Conservation (phyloP, 1,139 yeast species). For the Blastobotrys raffinosifermentans region DNA sequence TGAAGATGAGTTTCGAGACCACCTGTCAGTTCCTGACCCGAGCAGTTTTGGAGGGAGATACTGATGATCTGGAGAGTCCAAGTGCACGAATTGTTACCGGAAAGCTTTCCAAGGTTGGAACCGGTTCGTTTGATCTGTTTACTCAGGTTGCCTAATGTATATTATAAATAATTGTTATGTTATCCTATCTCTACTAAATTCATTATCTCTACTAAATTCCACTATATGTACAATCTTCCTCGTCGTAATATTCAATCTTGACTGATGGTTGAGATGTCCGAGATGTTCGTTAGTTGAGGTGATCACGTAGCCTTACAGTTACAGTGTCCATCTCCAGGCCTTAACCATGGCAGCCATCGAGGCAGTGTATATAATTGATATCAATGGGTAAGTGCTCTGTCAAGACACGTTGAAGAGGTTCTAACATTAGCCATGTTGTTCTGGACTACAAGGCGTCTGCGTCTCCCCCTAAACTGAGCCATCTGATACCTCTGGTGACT, state of each 20-base stretch:
- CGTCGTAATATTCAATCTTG: too few relatives aligned
- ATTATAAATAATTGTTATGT: conserved; percentile 1
- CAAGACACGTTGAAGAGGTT: conserved; percentile 6
- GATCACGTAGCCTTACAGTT: too few relatives aligned
- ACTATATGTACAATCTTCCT: too few relatives aligned
- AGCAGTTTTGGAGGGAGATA: conserved; percentile 89
- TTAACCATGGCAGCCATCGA: conserved; percentile 42
- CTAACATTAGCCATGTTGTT: conserved; percentile 38
- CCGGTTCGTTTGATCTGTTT: conserved; percentile 84
- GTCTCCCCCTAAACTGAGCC: conserved; percentile 46
- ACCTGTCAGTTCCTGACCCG: conserved; percentile 96
- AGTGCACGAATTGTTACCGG: conserved; percentile 95
- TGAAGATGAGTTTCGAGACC: conserved; percentile 99
- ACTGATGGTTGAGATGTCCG: too few relatives aligned
- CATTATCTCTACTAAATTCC: too few relatives aligned
- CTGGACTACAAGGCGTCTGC: conserved; percentile 52
- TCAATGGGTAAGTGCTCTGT: conserved; percentile 38
- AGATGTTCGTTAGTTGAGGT: too few relatives aligned
- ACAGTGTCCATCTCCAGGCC: too few relatives aligned
- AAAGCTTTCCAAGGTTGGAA: conserved; percentile 85
- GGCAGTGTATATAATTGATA: conserved; percentile 62
- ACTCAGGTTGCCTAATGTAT: conserved; percentile 14
- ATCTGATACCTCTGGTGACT: conserved; percentile 33
- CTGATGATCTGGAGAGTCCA: conserved; percentile 85
- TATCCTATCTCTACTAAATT: neutral